These are phyloP conservation scores for Dacryopinax primogenitus DNA, from an alignment of 768 basidiomycete genomes.

Conservation along the genomic window DNA sequence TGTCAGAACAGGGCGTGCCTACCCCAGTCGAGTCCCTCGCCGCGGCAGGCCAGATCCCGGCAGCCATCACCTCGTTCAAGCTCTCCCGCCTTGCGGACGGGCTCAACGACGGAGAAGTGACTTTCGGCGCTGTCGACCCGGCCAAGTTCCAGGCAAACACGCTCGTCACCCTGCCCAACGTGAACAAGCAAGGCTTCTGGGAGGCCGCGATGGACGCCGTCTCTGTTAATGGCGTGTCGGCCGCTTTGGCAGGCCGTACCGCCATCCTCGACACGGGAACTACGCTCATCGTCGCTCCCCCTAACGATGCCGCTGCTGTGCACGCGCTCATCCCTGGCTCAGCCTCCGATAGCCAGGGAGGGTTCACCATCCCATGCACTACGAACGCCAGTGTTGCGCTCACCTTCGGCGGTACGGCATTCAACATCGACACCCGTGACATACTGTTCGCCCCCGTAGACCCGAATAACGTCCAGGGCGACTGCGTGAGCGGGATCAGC, in stretches of 20 bases:
- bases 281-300: conserved; percentile 43
- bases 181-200: conserved; percentile 67
- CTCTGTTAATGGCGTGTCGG: conserved; percentile 40
- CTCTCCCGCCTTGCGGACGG: conserved; percentile 60
- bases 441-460: conserved; percentile 45
- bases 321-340: conserved; percentile 48
- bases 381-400: conserved; percentile 41
- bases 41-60: conserved; percentile 40
- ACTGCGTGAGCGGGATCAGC: conserved; percentile 59
- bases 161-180: conserved; percentile 47
- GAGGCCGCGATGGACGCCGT: conserved; percentile 51
- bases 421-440: conserved; percentile 54
- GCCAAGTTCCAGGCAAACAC: conserved; percentile 53
- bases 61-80: conserved; percentile 66
- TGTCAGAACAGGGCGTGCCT: conserved; percentile 49
- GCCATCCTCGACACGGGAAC: conserved; percentile 62
- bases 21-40: conserved; percentile 67
- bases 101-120: conserved; percentile 64
- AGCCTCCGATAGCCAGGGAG: conserved; percentile 35
- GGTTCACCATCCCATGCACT: conserved; percentile 55
- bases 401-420: conserved; percentile 44
- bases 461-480: conserved; percentile 40
- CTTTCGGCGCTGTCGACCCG: conserved; percentile 63
- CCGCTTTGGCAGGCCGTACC: conserved; percentile 38
- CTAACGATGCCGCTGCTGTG: conserved; percentile 41